Evolutionary conservation across 2,329 filamentous ascomycete genomes (phyloP), one percentile per base, ranked within the genome.

Genomic region (Cladophialophora immunda): DNA sequence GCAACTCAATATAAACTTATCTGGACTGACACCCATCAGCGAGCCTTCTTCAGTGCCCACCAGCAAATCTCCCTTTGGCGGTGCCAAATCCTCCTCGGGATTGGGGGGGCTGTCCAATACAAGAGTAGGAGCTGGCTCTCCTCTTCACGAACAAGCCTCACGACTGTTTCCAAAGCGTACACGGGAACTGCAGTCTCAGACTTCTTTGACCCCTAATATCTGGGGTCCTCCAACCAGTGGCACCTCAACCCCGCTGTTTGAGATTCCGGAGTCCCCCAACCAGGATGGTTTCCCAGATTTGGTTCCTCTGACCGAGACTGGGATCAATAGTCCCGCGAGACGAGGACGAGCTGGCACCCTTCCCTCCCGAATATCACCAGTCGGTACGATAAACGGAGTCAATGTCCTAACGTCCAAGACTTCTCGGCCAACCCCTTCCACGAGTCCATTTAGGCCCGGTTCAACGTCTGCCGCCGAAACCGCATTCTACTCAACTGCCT

Each of bases 141-240:
- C 95, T 75, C 97, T 94, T 81, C 94, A 97, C 83, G 95, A 98
- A 73, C 88, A 93, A 76, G 89, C 90, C 66, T 89, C 87, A 71
- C 79, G 94, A 75, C 84, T 98, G 67, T 97, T 92, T 81, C 93
- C 93, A 70, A 98, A 98, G 84, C 90, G 95, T 93, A 94, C 95
- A 72, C 88, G 95, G 78, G 95, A 99, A 80, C 97, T 98, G 69
- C 94, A 98, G 82, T 94, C 94, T 62, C 94, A 97, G 82, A 94
- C 98, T 86, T 94, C 94, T 59, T 85, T 97, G 84, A 77, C 90
- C 85, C 76, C 85, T 87, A 79, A 90, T 76, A 90, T 91, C 52
- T 98, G 95, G 95, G 93, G 95, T 11, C 94, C 95, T 72, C 94
- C 95, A 57, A 97, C 94, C 64, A 97, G 94, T 78, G 95, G 94